phyloP scores from a whole-genome alignment of 441 rosid species.

The Croton setiger region DNA sequence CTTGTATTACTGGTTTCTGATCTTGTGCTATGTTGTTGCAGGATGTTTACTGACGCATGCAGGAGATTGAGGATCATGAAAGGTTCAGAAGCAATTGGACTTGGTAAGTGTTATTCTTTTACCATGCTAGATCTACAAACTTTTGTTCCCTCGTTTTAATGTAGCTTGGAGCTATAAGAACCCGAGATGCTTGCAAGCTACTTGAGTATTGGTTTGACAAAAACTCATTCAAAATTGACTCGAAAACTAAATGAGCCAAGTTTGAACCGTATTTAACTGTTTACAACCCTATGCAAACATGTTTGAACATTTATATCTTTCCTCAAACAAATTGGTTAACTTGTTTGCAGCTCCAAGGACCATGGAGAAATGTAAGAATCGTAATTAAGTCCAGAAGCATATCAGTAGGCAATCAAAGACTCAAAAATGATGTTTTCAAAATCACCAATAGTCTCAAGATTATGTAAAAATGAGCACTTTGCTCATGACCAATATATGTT shows the following conservation, averaged over 20 bases:
- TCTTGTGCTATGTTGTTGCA: constrained; percentile 16
- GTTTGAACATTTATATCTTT: background rate
- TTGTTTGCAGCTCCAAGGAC: constrained; percentile 50
- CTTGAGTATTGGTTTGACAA: no score
- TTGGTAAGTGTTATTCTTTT: constrained; percentile 31
- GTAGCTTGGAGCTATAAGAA: background rate
- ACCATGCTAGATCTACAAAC: background rate
- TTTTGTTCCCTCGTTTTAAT: background rate
- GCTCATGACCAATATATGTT: constrained; percentile 22
- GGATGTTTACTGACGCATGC: constrained; percentile 51
- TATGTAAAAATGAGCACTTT: constrained; percentile 22
- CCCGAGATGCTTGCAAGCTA: no score
- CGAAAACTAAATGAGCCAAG: no score
- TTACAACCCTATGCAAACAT: no score
- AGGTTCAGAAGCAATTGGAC: constrained; percentile 61
- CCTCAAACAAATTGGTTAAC: background rate
- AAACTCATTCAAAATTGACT: no score
- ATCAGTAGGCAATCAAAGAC: constrained; percentile 11
- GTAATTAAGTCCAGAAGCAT: constrained; percentile 19
- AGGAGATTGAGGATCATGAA: constrained; percentile 58
- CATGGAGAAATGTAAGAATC: constrained; percentile 47
- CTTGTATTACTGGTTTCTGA: background rate
- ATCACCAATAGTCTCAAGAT: constrained; percentile 14
- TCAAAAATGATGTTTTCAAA: constrained; percentile 5
- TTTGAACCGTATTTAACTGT: no score